A percentile compares a stretch with the other conserved stretches of the same genome.
Conservation (phyloP, 257 asterid genomes). For the Fraxinus pennsylvanica region DNA sequence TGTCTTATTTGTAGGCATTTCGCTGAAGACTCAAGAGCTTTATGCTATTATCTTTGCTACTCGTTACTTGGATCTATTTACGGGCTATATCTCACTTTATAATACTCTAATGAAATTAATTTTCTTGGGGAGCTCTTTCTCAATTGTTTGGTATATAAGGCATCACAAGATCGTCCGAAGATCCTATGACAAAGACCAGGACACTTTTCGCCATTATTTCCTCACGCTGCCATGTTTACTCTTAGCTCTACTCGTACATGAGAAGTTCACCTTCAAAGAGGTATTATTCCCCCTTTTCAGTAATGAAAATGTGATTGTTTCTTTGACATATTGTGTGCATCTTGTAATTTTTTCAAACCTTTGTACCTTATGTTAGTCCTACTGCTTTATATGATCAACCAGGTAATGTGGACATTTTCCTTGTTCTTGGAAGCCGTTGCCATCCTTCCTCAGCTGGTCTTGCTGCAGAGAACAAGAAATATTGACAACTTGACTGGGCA, state of each 20-base stretch:
- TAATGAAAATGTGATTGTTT: no score
- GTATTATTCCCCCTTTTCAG: constrained; percentile 30
- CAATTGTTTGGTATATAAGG: constrained; percentile 83
- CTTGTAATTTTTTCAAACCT: background rate
- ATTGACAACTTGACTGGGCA: constrained; percentile 91
- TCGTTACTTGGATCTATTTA: no score
- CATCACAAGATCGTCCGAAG: constrained; percentile 80
- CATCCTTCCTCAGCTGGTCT: constrained; percentile 82
- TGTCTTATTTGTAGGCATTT: no score
- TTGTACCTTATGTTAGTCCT: background rate
- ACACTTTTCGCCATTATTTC: constrained; percentile 74
- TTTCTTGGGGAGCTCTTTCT: constrained; percentile 81
- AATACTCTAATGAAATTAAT: constrained; percentile 20
- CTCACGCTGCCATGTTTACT: constrained; percentile 67
- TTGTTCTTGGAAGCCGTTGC: constrained; percentile 86
- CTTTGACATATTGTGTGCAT: no score
- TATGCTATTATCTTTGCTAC: no score
- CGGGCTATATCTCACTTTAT: no score
- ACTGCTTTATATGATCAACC: constrained; percentile 18
- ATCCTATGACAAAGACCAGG: constrained; percentile 85
- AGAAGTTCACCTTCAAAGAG: constrained; percentile 71
- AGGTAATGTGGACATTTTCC: constrained; percentile 87
- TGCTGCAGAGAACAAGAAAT: constrained; percentile 83
- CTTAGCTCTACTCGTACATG: constrained; percentile 59
- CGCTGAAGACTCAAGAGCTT: no score